Base-by-base conservation (phyloP, 305 asterid genomes). In the Fraxinus angustifolia region DNA sequence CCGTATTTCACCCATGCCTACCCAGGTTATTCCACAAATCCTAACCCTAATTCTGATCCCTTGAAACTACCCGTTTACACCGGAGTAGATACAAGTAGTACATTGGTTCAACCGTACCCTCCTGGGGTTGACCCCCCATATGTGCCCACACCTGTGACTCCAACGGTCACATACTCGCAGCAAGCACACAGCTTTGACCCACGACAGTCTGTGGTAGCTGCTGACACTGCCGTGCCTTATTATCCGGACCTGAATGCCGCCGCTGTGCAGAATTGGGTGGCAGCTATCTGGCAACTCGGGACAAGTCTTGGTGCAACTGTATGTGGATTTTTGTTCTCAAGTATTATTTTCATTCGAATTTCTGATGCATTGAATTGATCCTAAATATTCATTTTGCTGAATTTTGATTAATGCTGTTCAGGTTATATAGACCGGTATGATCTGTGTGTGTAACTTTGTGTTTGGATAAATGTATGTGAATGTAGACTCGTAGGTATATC, bases 81-180 rank as follows among this genome's bases (percentile, higher is more conserved):
- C 38, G 53, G 28, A 56, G n/a, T 78, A 26, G 81, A 76, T 84
- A 67, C 83, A 26, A 79, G 73, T 21, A 81, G 36, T 68, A 75
- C 81, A 78, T 71, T 77, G 68, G 71, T 26, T 78, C 88, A 82
- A 81, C 85, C 87, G 11, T 82, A 31, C 53, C 91, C 88, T 34
- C 91, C 90, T 79, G 88, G 86, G 5, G 78, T 82, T 77, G 90
- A 86, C 30, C 84, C 71, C 50, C 87, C 84, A 58, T 83, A 82
- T 75, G 80, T 83, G 48, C 84, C 87, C n/a, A 84, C 85, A 23
- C 53, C 83, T 68, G 75, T 26, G 19, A 26, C 70, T 19, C 70
- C 75, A 58, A 28, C 48, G 26, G 79, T 76, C 17, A 31, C 75
- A 30, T 11, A 68, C 75, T 12, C 75, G 21, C 75, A 68, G 75